Conservation (phyloP, 1,284 basidiomycete genomes). For the Cutaneotrichosporon sp. region DNA sequence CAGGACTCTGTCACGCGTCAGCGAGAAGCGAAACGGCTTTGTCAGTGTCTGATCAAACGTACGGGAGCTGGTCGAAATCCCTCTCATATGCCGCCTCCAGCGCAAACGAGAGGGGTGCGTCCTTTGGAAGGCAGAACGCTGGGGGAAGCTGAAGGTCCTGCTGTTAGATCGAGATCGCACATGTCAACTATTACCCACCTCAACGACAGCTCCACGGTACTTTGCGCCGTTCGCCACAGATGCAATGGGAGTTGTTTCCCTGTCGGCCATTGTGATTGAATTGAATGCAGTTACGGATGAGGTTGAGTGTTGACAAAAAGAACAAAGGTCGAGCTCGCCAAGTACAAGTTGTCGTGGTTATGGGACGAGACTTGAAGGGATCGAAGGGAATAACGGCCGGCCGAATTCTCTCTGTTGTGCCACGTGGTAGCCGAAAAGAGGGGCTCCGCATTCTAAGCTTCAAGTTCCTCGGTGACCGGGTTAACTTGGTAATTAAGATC, state of each 20-base stretch:
- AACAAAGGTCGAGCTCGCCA: not conserved
- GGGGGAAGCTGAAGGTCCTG: constrained; percentile 86
- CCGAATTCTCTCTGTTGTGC: not conserved
- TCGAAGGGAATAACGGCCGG: not conserved
- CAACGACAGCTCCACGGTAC: constrained; percentile 77
- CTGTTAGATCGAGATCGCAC: not conserved
- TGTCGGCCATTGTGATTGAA: constrained; percentile 29
- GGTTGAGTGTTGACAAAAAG: not conserved
- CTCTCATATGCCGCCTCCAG: constrained; percentile 83
- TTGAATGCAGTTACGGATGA: not conserved
- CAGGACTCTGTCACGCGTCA: constrained; percentile 61
- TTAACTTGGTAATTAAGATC: too few relatives aligned
- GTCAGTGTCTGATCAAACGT: constrained; percentile 31
- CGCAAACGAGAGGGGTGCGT: constrained; percentile 68
- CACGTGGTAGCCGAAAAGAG: not conserved
- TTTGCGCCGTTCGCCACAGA: constrained; percentile 55
- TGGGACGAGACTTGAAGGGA: too few relatives aligned
- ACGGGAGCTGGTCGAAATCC: constrained; percentile 89
- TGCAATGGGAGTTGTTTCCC: constrained; percentile 47
- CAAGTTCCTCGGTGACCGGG: too few relatives aligned
- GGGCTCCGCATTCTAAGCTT: too few relatives aligned
- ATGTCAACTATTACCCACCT: constrained; percentile 29
- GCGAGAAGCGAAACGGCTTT: not conserved
- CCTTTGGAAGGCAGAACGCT: constrained; percentile 74
- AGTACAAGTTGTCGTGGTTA: not conserved